Conservation (phyloP, 352 stramenopile species). For the Globisporangium rhizosaccharum region DNA sequence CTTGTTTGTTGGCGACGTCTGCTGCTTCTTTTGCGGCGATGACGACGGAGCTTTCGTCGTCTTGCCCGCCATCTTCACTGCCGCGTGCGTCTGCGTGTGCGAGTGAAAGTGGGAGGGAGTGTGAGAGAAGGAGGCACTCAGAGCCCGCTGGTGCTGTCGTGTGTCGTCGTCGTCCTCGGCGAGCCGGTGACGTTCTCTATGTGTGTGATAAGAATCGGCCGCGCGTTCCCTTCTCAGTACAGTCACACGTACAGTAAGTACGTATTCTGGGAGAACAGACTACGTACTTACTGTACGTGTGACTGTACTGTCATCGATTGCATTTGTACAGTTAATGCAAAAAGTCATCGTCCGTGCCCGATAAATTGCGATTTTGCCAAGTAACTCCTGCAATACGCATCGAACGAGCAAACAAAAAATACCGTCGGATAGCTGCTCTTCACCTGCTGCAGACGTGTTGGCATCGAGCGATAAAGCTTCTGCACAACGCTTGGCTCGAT, state of each 20-base stretch:
- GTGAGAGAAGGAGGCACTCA: neutral
- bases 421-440: too few relatives aligned
- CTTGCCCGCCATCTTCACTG: neutral
- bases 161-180: neutral
- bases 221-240: neutral
- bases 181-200: neutral
- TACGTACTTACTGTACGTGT: too few relatives aligned
- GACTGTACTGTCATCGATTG: neutral
- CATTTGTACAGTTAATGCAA: neutral
- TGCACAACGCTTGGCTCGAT: too few relatives aligned
- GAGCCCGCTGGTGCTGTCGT: neutral
- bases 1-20: neutral
- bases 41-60: neutral
- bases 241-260: too few relatives aligned
- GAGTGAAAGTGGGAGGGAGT: neutral
- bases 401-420: too few relatives aligned
- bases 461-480: too few relatives aligned
- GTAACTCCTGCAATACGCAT: too few relatives aligned
- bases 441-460: too few relatives aligned
- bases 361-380: too few relatives aligned
- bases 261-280: too few relatives aligned
- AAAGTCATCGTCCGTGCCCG: too few relatives aligned
- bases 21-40: neutral
- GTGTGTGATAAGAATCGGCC: neutral
- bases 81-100: neutral